These are phyloP conservation scores for Dictyostelium intermedium DNA, from an alignment of 78 protist species.

Conservation along the genomic window DNA sequence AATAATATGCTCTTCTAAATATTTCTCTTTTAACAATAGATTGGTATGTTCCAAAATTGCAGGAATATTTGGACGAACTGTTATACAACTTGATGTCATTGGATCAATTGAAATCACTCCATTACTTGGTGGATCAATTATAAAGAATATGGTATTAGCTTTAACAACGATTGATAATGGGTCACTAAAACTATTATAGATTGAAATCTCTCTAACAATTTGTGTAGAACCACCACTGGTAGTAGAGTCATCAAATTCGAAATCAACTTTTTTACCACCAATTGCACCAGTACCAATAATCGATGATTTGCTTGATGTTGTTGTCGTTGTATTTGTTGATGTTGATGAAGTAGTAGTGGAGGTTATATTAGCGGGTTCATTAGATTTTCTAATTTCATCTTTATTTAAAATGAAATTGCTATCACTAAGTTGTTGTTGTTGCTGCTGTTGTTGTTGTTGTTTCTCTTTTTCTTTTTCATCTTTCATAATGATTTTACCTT, in stretches of 20 bases:
- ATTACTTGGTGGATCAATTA: neutral
- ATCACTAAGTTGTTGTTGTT: neutral
- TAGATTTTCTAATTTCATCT: neutral
- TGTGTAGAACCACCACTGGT: neutral
- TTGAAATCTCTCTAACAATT: neutral
- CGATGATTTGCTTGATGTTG: neutral
- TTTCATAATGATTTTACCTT: conserved; percentile 6
- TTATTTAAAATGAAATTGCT: neutral
- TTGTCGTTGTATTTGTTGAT: neutral
- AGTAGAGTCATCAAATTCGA: conserved; percentile 14
- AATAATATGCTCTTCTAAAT: conserved; percentile 58
- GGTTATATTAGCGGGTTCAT: neutral
- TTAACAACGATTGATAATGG: conserved; percentile 12
- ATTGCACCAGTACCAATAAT: neutral
- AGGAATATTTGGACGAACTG: conserved; percentile 36
- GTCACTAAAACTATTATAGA: conserved; percentile 9
- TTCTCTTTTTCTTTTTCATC: neutral
- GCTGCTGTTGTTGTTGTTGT: neutral
- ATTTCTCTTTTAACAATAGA: conserved; percentile 46
- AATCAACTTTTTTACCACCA: conserved; percentile 20
- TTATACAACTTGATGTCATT: neutral
- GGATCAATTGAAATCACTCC: neutral
- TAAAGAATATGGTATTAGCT: conserved; percentile 8
- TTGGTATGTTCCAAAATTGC: conserved; percentile 32
- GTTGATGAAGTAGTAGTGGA: neutral